These are phyloP conservation scores for Syzygium grande DNA, from an alignment of 345 rosid genomes.

Conservation along the genomic window DNA sequence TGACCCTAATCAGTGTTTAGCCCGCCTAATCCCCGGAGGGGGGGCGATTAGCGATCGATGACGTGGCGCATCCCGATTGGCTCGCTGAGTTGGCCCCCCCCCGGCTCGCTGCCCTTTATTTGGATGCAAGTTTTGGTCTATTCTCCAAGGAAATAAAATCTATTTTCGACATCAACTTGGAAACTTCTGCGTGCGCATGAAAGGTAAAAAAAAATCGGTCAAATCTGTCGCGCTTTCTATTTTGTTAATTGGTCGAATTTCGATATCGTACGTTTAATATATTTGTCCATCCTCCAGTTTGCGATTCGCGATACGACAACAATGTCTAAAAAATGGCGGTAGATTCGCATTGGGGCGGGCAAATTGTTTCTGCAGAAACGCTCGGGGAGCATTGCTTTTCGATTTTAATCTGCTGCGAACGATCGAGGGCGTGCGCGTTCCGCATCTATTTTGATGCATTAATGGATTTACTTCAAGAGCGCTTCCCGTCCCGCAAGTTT, in stretches of 20 bases:
- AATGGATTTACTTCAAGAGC: no score
- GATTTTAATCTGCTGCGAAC: accelerated
- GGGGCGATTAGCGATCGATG: background rate
- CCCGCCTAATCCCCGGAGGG: background rate
- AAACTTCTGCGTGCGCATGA: background rate
- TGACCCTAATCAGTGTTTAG: background rate
- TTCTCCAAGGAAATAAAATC: background rate
- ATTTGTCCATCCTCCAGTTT: accelerated
- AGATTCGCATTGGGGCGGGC: accelerated
- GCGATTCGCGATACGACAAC: background rate
- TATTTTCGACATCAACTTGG: background rate
- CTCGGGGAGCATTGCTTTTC: background rate
- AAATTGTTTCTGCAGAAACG: accelerated
- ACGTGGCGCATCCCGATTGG: background rate
- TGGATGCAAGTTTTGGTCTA: background rate
- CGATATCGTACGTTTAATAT: no score
- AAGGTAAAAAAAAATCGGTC: background rate
- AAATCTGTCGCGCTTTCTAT: background rate
- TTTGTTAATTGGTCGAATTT: no score
- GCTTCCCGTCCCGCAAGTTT: no score
- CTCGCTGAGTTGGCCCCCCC: background rate
- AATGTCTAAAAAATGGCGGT: accelerated
- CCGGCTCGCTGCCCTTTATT: background rate
- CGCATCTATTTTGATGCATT: no score
- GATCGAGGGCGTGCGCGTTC: background rate